These are phyloP conservation scores for Echinochloa phyllopogon DNA, from an alignment of 176 grass and related monocot species.

Conservation along the genomic window DNA sequence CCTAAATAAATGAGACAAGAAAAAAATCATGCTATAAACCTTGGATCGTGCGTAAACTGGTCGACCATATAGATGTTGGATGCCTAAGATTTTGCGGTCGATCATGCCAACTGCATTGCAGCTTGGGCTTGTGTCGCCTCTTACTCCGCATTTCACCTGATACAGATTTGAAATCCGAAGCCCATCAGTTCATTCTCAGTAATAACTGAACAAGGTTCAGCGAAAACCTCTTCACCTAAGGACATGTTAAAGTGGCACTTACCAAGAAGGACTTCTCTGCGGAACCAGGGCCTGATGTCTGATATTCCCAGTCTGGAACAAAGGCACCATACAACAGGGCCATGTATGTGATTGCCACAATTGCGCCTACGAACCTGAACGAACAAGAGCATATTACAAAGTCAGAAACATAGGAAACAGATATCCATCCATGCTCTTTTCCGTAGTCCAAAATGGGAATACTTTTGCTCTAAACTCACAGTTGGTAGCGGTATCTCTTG, in stretches of 20 bases:
- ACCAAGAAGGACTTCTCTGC: slow-evolving; percentile 53
- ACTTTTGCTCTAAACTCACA: slow-evolving; percentile 54
- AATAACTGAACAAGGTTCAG: neutral
- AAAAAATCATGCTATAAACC: slow-evolving; percentile 31
- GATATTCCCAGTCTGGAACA: slow-evolving; percentile 77
- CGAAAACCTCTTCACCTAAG: neutral
- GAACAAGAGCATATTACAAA: neutral
- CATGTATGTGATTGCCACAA: slow-evolving; percentile 66
- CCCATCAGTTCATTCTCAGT: slow-evolving; percentile 1
- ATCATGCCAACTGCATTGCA: slow-evolving; percentile 93
- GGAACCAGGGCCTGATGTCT: slow-evolving; percentile 51
- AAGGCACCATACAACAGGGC: slow-evolving; percentile 67
- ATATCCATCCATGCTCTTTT: neutral
- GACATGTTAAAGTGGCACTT: slow-evolving; percentile 39
- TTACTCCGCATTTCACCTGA: slow-evolving; percentile 85
- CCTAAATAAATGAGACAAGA: neutral
- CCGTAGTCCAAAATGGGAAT: neutral
- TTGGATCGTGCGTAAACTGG: slow-evolving; percentile 80
- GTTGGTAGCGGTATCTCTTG: slow-evolving; percentile 66
- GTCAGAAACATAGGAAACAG: neutral
- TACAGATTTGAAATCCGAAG: neutral
- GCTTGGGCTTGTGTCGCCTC: slow-evolving; percentile 73
- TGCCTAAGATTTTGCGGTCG: slow-evolving; percentile 81
- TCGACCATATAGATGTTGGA: slow-evolving; percentile 79
- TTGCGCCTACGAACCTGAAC: slow-evolving; percentile 50